These are phyloP conservation scores for Sporothrix variecibatus DNA, from an alignment of 2,329 filamentous ascomycete genomes.

Conservation along the genomic window DNA sequence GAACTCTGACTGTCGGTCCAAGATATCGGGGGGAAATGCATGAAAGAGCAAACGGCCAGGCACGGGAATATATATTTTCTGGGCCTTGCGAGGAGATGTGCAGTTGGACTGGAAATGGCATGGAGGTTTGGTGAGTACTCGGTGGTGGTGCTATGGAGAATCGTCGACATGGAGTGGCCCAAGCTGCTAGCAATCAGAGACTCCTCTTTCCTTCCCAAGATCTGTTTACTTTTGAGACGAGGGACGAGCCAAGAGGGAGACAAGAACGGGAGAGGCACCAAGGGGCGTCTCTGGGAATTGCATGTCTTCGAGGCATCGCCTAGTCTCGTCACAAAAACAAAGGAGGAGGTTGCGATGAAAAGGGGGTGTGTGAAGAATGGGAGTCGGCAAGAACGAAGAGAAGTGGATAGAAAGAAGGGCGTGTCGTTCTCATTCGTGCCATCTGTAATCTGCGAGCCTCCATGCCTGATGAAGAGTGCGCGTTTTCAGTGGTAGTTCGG, in stretches of 20 bases:
- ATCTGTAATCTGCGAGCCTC: neutral
- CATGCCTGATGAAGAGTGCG: neutral
- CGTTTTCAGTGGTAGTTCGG: neutral
- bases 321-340: neutral
- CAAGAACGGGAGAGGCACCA: neutral
- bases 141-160: neutral
- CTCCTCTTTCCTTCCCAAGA: neutral
- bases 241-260: neutral
- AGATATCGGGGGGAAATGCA: neutral
- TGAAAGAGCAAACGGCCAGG: neutral
- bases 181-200: neutral
- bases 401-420: neutral
- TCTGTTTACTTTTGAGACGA: neutral
- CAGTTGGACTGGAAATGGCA: neutral
- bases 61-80: slow-evolving; percentile 25
- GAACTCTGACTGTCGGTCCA: neutral
- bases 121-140: neutral
- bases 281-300: neutral
- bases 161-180: neutral
- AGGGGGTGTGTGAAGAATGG: neutral
- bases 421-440: neutral
- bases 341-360: neutral
- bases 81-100: neutral
- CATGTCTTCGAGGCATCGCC: neutral
- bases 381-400: neutral